These are phyloP conservation scores for Aegilops umbellulata DNA, from an alignment of 176 grass and related monocot species.

Conservation along the genomic window DNA sequence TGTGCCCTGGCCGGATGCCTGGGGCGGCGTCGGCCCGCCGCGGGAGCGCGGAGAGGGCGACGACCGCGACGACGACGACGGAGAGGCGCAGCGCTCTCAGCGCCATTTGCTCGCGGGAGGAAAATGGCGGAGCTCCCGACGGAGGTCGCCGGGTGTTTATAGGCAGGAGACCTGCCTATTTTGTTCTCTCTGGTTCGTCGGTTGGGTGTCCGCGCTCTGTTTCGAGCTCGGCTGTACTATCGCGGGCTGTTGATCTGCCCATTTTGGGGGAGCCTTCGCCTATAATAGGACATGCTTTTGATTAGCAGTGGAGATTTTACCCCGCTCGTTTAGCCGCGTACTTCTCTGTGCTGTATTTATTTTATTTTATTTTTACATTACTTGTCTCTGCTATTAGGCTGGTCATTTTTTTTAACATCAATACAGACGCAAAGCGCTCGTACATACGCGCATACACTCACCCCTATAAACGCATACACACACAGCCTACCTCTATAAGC, in stretches of 20 bases:
- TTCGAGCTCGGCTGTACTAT: not conserved
- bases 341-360: too few relatives aligned
- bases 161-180: not conserved
- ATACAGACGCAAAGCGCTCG: too few relatives aligned
- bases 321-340: not conserved
- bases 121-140: not conserved
- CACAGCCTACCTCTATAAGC: too few relatives aligned
- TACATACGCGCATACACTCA: too few relatives aligned
- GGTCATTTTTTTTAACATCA: too few relatives aligned
- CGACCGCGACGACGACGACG: slow-evolving; percentile 28
- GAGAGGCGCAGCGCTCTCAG: slow-evolving; percentile 24
- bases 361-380: not conserved
- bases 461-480: too few relatives aligned
- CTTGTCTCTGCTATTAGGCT: too few relatives aligned
- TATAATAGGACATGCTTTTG: slow-evolving; percentile 10
- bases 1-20: slow-evolving; percentile 24
- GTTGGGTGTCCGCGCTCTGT: not conserved
- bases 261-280: not conserved
- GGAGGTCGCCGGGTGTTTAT: slow-evolving; percentile 21
- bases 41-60: slow-evolving; percentile 22
- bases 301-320: not conserved
- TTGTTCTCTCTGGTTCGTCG: not conserved
- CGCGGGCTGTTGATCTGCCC: not conserved
- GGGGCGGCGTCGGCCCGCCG: slow-evolving; percentile 7
- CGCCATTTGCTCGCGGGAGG: not conserved